Evolutionary conservation across 768 basidiomycete genomes (phyloP).

Genomic region (Mycena galopus): DNA sequence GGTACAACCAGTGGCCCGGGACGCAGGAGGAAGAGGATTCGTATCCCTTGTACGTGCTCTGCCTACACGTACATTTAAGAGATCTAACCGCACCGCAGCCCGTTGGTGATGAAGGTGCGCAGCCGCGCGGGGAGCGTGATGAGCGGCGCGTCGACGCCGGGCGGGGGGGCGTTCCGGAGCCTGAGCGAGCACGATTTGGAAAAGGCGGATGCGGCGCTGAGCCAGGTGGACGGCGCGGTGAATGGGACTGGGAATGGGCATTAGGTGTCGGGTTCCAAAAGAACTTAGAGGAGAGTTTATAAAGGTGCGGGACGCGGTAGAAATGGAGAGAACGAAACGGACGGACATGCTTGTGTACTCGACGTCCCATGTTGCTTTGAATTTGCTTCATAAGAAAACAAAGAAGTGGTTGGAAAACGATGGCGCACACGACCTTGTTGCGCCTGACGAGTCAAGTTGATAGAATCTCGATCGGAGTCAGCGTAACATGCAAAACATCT

Average conservation of each 20-base stretch:
- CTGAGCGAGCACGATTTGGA: conserved; percentile 90
- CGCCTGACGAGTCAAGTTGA: too few species aligned
- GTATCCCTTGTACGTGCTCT: conserved; percentile 81
- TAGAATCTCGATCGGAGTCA: too few species aligned
- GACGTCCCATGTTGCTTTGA: neutral
- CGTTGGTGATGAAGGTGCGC: conserved; percentile 90
- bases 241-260: conserved; percentile 28
- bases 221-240: conserved; percentile 54
- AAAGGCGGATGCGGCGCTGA: conserved; percentile 90
- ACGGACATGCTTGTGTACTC: neutral
- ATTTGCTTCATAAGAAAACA: conserved; percentile 21
- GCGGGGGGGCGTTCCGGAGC: conserved; percentile 82
- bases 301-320: neutral
- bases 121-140: conserved; percentile 84
- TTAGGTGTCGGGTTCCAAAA: neutral
- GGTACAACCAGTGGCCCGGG: conserved; percentile 68
- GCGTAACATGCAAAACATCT: too few species aligned
- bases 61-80: too few species aligned
- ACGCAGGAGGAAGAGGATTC: conserved; percentile 85
- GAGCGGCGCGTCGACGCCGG: conserved; percentile 84
- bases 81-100: conserved; percentile 62
- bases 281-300: neutral
- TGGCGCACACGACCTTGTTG: too few species aligned
- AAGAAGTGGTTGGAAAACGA: too few species aligned
- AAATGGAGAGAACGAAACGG: neutral